Percentiles rank a stretch among this genome's conserved stretches.
These are phyloP conservation scores for Aphanomyces invadans DNA, from an alignment of 352 stramenopile genomes.

Conservation along the genomic window DNA sequence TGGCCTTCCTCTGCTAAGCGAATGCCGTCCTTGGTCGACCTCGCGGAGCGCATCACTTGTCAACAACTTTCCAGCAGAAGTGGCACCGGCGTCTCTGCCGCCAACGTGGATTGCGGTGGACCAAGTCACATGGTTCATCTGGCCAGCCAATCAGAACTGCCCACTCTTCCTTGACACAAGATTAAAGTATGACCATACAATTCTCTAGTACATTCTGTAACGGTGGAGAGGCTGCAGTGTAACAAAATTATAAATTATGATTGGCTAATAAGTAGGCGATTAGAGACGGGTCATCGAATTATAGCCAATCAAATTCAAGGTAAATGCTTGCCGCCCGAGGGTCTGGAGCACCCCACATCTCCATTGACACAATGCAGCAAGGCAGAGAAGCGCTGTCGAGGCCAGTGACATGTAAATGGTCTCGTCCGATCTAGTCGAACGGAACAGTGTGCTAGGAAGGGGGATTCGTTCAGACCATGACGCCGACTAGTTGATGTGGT, in stretches of 20 bases:
- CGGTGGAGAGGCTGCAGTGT: neutral
- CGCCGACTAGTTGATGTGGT: too few relatives aligned
- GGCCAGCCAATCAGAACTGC: neutral
- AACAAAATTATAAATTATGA: too few relatives aligned
- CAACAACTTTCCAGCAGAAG: neutral
- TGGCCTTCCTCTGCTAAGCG: slow-evolving; percentile 75
- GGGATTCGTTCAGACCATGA: too few relatives aligned
- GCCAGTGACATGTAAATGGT: too few relatives aligned
- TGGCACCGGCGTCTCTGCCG: neutral
- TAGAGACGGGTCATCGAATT: neutral
- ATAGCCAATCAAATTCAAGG: neutral
- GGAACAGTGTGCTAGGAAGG: too few relatives aligned
- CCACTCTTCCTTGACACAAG: too few relatives aligned
- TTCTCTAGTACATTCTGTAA: neutral
- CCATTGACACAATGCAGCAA: too few relatives aligned
- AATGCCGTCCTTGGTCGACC: slow-evolving; percentile 52
- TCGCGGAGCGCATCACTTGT: neutral
- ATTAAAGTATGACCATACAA: too few relatives aligned
- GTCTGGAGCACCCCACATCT: too few relatives aligned
- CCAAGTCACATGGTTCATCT: neutral
- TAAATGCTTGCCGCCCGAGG: too few relatives aligned
- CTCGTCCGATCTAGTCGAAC: too few relatives aligned
- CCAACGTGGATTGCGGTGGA: neutral
- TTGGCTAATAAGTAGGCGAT: neutral
- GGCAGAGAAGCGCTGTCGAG: too few relatives aligned